Percentiles rank a stretch among this genome's conserved stretches.
Evolutionary conservation across 352 stramenopile species (phyloP).

Genomic region (Phytopythium helicoides): DNA sequence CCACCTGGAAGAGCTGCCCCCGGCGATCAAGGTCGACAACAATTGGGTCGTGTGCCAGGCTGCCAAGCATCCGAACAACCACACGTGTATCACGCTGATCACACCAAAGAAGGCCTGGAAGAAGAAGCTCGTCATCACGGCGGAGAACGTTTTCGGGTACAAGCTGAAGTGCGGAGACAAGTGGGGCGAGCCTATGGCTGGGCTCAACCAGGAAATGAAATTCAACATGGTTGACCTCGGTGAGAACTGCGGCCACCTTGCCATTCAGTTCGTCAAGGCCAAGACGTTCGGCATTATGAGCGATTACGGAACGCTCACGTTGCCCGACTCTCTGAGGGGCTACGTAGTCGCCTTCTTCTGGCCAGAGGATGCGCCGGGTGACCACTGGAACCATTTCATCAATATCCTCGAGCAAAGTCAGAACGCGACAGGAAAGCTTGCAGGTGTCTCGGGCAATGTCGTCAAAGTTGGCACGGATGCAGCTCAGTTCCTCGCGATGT

Average conservation of each 20-base stretch:
- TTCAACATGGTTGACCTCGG: slow-evolving; percentile 12
- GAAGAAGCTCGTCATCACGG: slow-evolving; percentile 10
- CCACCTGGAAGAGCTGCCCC: slow-evolving; percentile 3
- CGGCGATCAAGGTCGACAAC: slow-evolving; percentile 7
- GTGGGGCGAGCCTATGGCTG: slow-evolving; percentile 8
- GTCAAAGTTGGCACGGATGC: slow-evolving; percentile 10
- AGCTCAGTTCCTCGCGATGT: slow-evolving; percentile 5
- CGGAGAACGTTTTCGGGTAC: slow-evolving; percentile 13
- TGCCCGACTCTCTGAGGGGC: slow-evolving; percentile 10
- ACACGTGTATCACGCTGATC: slow-evolving; percentile 11
- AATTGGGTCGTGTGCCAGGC: slow-evolving; percentile 13
- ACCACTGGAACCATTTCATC: slow-evolving; percentile 15
- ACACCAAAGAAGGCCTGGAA: slow-evolving; percentile 13
- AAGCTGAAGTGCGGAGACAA: slow-evolving; percentile 13
- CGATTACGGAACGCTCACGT: slow-evolving; percentile 12
- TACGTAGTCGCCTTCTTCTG: slow-evolving; percentile 13
- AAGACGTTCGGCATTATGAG: slow-evolving; percentile 14
- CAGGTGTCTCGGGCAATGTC: slow-evolving; percentile 8
- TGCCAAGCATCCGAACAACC: slow-evolving; percentile 11
- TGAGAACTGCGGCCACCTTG: slow-evolving; percentile 9
- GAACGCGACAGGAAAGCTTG: slow-evolving; percentile 5
- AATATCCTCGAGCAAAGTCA: slow-evolving; percentile 10
- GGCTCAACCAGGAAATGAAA: slow-evolving; percentile 12
- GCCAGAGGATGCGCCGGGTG: slow-evolving; percentile 10
- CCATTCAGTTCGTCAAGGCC: slow-evolving; percentile 13